Conservation (phyloP, 2,329 filamentous ascomycete species). For the Cordyceps cateniannulata region DNA sequence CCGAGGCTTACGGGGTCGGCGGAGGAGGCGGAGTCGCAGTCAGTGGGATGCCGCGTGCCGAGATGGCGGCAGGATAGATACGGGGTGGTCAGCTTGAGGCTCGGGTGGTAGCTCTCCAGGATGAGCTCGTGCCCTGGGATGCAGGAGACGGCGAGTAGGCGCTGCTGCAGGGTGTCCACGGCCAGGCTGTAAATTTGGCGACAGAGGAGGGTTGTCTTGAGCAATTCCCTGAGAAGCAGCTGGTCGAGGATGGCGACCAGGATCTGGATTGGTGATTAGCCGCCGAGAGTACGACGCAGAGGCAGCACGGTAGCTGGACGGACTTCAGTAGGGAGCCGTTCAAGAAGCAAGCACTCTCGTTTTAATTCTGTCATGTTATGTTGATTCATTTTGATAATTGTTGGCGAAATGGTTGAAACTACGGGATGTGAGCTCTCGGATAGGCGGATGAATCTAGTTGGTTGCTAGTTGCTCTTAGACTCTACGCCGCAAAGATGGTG, state of each 20-base stretch:
- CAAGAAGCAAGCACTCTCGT: background rate
- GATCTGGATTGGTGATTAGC: background rate
- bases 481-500: too few relatives aligned
- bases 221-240: background rate
- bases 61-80: conserved; percentile 61
- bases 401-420: background rate
- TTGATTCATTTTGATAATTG: background rate
- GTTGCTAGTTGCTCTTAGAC: background rate
- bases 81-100: conserved; percentile 60
- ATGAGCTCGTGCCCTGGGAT: conserved; percentile 60
- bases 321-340: conserved; percentile 7
- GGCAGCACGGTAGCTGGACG: background rate
- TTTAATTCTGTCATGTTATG: background rate
- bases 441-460: background rate
- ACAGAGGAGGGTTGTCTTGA: background rate
- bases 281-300: background rate
- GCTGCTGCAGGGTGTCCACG: background rate
- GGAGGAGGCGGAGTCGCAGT: background rate
- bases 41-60: conserved; percentile 38
- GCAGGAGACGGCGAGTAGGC: conserved; percentile 35
- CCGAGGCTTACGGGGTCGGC: conserved; percentile 19
- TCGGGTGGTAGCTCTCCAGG: conserved; percentile 73
- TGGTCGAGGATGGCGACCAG: background rate
- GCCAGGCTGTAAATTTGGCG: background rate
- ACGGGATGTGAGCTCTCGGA: background rate